Evolutionary conservation across 2,329 filamentous ascomycete genomes (phyloP), one percentile per base, ranked within the genome.

Genomic region (Trichoderma citrinoviride): DNA sequence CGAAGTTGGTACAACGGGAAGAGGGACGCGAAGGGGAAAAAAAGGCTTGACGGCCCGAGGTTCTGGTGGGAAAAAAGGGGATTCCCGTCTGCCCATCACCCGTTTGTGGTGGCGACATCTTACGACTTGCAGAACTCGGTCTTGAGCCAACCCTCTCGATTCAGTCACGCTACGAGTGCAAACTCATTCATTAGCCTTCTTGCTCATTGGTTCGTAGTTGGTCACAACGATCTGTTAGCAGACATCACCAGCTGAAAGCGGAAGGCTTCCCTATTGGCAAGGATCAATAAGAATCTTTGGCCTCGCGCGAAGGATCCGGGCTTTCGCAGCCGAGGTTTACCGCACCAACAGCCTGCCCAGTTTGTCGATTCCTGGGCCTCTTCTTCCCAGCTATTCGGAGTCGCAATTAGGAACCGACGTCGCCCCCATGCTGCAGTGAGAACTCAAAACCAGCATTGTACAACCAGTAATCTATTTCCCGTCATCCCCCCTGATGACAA

Each of bases 311-410:
- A 56, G 53, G 53, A 56, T 56, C 53, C 25, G 52, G 40, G 37
- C 52, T 25, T 25, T 55, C n/a, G 21, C 25, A 56, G 23, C 54
- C 21, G 40, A 44, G 41, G 15, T 40, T 25, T 10, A 43, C 25
- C 41, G n/a, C n/a, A n/a, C n/a, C n/a, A n/a, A 46, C 10, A 57
- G 54, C 43, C 33, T 44, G 33, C 33, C 19, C 33, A 10, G 33
- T 19, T 33, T 23, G 37, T 25, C 10, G 17, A 5, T 44, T 25
- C 21, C n/a, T 8, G 57, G 46, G 15, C 33, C 33, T 37, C 17
- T 12, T 23, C n/a, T 52, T 52, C 25, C 57, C 57, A 61, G 47
- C 21, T 29, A 52, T 61, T 52, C 29, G 57, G 47, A 25, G 40
- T 61, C 25, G 15, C 10, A 37, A 37, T 14, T 3, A 14, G 33